Conservation (phyloP, 129 eudicot genomes). For the Tagetes patula region DNA sequence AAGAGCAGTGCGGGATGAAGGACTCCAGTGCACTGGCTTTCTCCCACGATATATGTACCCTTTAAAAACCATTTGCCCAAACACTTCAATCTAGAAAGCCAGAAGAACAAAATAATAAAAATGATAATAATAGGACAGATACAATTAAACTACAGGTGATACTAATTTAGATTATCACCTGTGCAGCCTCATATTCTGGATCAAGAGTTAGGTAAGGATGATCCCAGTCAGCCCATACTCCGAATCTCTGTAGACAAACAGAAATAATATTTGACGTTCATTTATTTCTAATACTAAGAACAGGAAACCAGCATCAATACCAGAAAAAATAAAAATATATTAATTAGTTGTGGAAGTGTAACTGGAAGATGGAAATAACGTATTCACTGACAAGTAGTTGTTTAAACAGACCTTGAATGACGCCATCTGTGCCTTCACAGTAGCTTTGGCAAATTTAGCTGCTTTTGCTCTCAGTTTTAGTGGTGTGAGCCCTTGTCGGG, state of each 20-base stretch:
- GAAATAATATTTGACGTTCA: conserved; percentile 14
- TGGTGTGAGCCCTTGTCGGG: conserved; percentile 86
- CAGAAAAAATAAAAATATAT: neutral
- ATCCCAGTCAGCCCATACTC: conserved; percentile 99
- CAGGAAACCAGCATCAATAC: neutral
- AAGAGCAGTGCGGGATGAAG: conserved; percentile 97
- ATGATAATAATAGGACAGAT: neutral
- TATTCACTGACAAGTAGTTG: neutral
- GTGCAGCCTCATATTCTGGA: conserved; percentile 99
- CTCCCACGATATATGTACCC: conserved; percentile 92
- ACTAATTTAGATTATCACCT: conserved; percentile 44
- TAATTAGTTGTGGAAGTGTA: neutral
- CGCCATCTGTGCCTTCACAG: conserved; percentile 93
- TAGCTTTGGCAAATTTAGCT: conserved; percentile 91
- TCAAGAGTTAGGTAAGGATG: conserved; percentile 94
- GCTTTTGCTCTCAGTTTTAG: conserved; percentile 94
- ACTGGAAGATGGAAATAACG: conserved; percentile 11
- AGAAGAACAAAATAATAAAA: neutral
- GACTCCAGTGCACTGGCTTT: conserved; percentile 99
- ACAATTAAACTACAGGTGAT: neutral
- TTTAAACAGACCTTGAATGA: conserved; percentile 73
- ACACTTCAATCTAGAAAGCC: conserved; percentile 14
- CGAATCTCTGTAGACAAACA: conserved; percentile 59
- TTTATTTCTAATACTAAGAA: neutral
- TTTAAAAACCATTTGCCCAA: conserved; percentile 44